Base-by-base conservation (phyloP, 2,329 filamentous ascomycete genomes). In the Cercospora sesami region DNA sequence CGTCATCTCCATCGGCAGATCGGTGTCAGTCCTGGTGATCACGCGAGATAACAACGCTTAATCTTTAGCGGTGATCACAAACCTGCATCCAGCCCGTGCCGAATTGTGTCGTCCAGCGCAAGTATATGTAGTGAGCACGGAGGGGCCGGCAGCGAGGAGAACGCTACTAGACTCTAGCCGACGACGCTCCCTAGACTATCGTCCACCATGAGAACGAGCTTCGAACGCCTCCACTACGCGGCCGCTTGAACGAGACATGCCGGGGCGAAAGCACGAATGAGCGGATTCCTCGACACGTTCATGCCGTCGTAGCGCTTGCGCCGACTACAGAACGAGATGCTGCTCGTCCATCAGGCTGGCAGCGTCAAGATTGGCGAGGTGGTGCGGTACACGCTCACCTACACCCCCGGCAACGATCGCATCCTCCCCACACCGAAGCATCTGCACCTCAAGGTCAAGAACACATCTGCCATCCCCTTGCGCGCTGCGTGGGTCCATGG, bases 401-500 rank as follows among this genome's bases (percentile, higher is more conserved):
- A 99, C 80, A 95, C 91, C 1, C 95, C 95, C 4, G 90, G 90
- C 45, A 86, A 89, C 75, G 95, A 98, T 80, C 92, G 92, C 73
- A 96, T 97, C 77, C 86, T 97, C 3, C 95, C 95, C 4, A 90
- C 92, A 4, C 94, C 94, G 30, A 84, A 90, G 72, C 86, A 89
- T 74, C 87, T 99, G 42, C 88, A 92, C 80, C 87, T 99, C 57
- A 93, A 92, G 74, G 89, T 99, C 78, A 94, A 92, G 79, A 99
- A 99, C 80, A 94, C 92, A 9, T 95, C 91, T 45, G 91, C 92
- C 66, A 92, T 97, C 71, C 92, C 95, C 16, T 84, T 98, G 45
- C 92, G 95, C 76, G 95, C 95, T 64, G 95, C 95, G 66, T 99
- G 97, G 79, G 90, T 99, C 64, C 95, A 97, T 81, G 95, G 95